Percentiles rank a stretch among this genome's conserved stretches.
Evolutionary conservation across 2,329 filamentous ascomycete species (phyloP).

Genomic region (Byssochlamys sp.): DNA sequence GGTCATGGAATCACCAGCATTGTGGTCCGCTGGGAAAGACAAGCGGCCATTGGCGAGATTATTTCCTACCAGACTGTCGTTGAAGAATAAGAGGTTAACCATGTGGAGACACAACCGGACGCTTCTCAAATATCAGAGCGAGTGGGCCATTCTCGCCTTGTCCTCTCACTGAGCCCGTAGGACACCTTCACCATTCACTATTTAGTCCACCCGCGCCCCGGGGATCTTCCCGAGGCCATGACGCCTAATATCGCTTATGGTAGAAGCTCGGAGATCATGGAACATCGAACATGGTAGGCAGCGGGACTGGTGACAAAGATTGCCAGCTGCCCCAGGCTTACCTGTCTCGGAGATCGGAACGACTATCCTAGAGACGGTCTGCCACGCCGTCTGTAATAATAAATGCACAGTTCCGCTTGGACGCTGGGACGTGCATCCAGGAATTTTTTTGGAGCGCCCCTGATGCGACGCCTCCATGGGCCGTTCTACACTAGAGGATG

Average conservation of each 20-base stretch:
- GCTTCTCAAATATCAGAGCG: not conserved
- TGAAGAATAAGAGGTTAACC: not conserved
- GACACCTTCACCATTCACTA: not conserved
- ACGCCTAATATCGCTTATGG: not conserved
- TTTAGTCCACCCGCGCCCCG: not conserved
- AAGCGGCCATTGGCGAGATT: not conserved
- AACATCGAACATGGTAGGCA: not conserved
- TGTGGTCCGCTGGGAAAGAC: not conserved
- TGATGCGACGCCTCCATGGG: not conserved
- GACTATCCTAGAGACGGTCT: not conserved
- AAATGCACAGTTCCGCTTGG: not conserved
- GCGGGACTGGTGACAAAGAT: not conserved
- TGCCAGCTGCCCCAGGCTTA: not conserved
- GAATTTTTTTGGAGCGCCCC: not conserved
- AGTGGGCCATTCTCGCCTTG: not conserved
- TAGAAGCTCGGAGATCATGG: not conserved
- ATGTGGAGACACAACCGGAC: not conserved
- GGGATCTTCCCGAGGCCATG: not conserved
- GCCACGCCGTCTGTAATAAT: not conserved
- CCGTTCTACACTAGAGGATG: not conserved
- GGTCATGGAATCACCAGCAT: not conserved
- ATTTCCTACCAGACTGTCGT: not conserved
- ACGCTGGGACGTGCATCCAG: not conserved
- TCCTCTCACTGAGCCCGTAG: not conserved
- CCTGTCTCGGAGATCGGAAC: not conserved